Evolutionary conservation across 352 stramenopile species (phyloP).

Genomic region (Pythium periplocum): DNA sequence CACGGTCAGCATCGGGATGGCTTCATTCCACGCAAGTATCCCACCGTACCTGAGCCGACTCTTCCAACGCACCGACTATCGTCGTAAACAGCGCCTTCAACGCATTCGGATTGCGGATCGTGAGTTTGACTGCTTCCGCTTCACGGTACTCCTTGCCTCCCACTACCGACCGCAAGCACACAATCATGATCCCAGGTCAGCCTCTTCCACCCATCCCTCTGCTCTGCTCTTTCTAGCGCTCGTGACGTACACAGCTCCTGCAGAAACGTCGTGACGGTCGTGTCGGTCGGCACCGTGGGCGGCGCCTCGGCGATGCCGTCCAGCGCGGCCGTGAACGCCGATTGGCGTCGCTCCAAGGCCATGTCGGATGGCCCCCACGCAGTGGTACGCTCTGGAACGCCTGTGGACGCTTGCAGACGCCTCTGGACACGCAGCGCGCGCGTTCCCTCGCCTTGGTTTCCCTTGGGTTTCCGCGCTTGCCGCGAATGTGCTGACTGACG

Average conservation of each 20-base stretch:
- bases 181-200: background rate
- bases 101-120: slow-evolving; percentile 55
- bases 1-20: too few relatives aligned
- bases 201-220: background rate
- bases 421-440: too few relatives aligned
- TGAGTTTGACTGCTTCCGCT: slow-evolving; percentile 44
- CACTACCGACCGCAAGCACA: slow-evolving; percentile 22
- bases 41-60: slow-evolving; percentile 46
- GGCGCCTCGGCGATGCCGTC: slow-evolving; percentile 17
- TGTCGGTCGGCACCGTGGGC: slow-evolving; percentile 19
- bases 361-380: background rate
- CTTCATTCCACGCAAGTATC: background rate
- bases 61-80: slow-evolving; percentile 61
- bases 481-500: too few relatives aligned
- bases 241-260: slow-evolving; percentile 33
- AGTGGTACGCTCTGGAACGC: too few relatives aligned
- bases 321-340: slow-evolving; percentile 23
- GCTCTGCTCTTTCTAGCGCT: slow-evolving; percentile 1
- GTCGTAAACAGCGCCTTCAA: slow-evolving; percentile 58
- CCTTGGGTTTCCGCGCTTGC: too few relatives aligned
- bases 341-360: slow-evolving; percentile 15
- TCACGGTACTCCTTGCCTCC: slow-evolving; percentile 63
- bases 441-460: too few relatives aligned
- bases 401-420: too few relatives aligned
- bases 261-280: slow-evolving; percentile 29